phyloP scores from a whole-genome alignment of 768 basidiomycete genomes.

The Panellus pusillus region DNA sequence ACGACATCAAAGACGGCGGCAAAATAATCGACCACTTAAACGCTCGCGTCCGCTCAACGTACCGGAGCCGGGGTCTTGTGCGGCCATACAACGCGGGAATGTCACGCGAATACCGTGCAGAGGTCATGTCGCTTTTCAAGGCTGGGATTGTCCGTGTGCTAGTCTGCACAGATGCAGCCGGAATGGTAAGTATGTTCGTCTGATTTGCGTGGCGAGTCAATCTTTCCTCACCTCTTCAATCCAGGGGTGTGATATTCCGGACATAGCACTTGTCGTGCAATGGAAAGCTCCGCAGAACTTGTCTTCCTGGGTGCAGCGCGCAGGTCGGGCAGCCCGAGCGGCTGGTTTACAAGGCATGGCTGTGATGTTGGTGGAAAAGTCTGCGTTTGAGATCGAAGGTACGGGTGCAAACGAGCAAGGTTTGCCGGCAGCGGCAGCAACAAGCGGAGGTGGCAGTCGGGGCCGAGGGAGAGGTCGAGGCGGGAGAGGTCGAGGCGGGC shows the following conservation, averaged over 20 bases:
- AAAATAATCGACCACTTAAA: constrained; percentile 29
- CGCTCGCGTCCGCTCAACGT: constrained; percentile 5
- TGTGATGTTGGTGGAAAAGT: constrained; percentile 28
- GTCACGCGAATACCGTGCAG: constrained; percentile 19
- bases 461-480: neutral
- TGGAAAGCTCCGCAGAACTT: constrained; percentile 34
- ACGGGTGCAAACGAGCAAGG: too few species aligned
- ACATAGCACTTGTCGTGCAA: constrained; percentile 37
- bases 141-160: constrained; percentile 26
- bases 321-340: constrained; percentile 32
- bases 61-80: constrained; percentile 22
- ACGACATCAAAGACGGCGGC: constrained; percentile 26
- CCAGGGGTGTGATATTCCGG: constrained; percentile 32
- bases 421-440: too few species aligned
- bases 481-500: neutral
- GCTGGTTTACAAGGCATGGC: constrained; percentile 23
- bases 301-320: constrained; percentile 33
- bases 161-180: constrained; percentile 37
- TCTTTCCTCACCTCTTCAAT: neutral
- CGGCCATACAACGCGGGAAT: constrained; percentile 30
- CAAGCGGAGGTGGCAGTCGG: neutral
- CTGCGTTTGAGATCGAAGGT: too few species aligned
- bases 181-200: constrained; percentile 36
- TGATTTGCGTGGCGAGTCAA: neutral
- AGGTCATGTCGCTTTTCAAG: constrained; percentile 28